Percentiles rank a stretch among this genome's conserved stretches.
These are phyloP conservation scores for Fagopyrum esculentum DNA, from an alignment of 148 eudicot species.

Conservation along the genomic window DNA sequence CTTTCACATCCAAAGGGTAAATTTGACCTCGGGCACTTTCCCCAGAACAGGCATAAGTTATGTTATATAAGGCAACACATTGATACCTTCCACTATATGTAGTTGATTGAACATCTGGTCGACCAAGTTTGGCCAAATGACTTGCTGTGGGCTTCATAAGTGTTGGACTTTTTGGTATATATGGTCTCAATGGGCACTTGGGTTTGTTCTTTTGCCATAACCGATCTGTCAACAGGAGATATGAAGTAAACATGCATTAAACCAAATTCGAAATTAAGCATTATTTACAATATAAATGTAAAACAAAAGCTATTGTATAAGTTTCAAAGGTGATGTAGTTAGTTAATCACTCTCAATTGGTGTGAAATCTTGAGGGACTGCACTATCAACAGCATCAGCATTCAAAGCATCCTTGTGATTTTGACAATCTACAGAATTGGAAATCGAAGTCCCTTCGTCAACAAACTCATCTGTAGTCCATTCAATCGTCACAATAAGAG, in stretches of 20 bases:
- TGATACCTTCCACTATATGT: not conserved
- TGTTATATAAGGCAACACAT: not conserved
- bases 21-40: too few relatives aligned
- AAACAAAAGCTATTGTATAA: not conserved
- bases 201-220: constrained; percentile 20
- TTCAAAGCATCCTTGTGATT: not conserved
- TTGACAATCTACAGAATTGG: not conserved
- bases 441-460: not conserved
- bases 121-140: constrained; percentile 2
- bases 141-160: constrained; percentile 50
- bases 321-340: not conserved
- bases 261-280: too few relatives aligned
- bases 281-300: not conserved
- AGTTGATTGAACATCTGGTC: not conserved
- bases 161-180: constrained; percentile 32
- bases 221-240: constrained; percentile 5
- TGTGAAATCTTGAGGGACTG: not conserved
- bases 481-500: not conserved
- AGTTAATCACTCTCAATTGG: not conserved
- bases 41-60: not conserved
- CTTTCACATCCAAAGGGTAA: too few relatives aligned
- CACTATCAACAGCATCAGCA: not conserved
- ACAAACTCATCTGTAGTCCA: not conserved
- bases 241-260: not conserved
- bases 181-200: constrained; percentile 19